phyloP scores from a whole-genome alignment of 2,329 filamentous ascomycete genomes.

The Sclerotinia subarctica region DNA sequence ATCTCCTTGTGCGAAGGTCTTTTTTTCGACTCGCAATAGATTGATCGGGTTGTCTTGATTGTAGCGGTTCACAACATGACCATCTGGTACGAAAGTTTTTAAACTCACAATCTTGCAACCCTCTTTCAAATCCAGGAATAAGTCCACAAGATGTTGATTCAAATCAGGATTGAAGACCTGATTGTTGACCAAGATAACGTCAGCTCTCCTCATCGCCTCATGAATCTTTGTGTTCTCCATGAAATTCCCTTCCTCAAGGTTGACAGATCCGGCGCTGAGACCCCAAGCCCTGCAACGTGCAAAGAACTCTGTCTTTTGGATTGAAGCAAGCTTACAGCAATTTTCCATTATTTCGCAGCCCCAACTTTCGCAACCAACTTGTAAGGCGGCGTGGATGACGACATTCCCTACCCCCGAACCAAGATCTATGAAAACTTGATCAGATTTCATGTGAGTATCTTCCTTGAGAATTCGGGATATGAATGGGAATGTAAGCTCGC shows the following conservation, averaged over 20 bases:
- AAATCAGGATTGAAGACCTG: slow-evolving; percentile 88
- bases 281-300: slow-evolving; percentile 90
- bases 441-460: slow-evolving; percentile 67
- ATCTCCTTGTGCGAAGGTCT: slow-evolving; percentile 61
- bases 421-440: slow-evolving; percentile 87
- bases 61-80: slow-evolving; percentile 68
- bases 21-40: slow-evolving; percentile 71
- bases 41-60: slow-evolving; percentile 80
- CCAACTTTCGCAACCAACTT: slow-evolving; percentile 92
- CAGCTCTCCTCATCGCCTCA: slow-evolving; percentile 73
- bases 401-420: slow-evolving; percentile 97
- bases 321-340: slow-evolving; percentile 75
- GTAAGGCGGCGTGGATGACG: slow-evolving; percentile 86
- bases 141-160: slow-evolving; percentile 79
- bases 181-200: slow-evolving; percentile 98
- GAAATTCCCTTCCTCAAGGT: slow-evolving; percentile 81
- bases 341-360: slow-evolving; percentile 96
- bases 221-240: slow-evolving; percentile 68
- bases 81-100: slow-evolving; percentile 82
- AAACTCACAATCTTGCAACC: slow-evolving; percentile 88
- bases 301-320: slow-evolving; percentile 78
- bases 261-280: slow-evolving; percentile 72
- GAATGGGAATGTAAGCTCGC: slow-evolving; percentile 84
- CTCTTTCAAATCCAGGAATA: slow-evolving; percentile 90
- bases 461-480: slow-evolving; percentile 76